Evolutionary conservation across 805 yeast genomes (phyloP).

Genomic region (Jamesozyma spencerorum): DNA sequence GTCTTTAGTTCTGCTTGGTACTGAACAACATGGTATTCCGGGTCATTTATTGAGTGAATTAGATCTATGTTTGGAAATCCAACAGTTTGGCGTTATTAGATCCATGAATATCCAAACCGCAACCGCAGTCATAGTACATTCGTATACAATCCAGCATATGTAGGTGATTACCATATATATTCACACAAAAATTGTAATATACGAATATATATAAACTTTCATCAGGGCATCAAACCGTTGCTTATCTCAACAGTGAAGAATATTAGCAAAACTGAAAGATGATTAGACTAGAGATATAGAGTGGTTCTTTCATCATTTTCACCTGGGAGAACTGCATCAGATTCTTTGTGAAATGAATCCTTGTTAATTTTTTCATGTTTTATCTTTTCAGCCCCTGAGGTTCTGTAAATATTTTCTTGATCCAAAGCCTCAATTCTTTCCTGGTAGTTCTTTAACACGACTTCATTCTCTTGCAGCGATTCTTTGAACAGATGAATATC

Average conservation of each 20-base stretch:
- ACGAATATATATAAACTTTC: too few species aligned
- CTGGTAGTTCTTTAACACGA: slow-evolving; percentile 44
- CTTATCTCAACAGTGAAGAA: background rate
- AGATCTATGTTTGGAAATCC: slow-evolving; percentile 82
- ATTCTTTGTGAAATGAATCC: background rate
- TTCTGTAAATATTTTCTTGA: slow-evolving; percentile 39
- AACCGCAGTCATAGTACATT: slow-evolving; percentile 87
- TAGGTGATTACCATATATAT: slow-evolving; percentile 4
- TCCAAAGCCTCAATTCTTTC: slow-evolving; percentile 38
- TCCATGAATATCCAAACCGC: slow-evolving; percentile 98
- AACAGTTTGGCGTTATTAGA: slow-evolving; percentile 84
- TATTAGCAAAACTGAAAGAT: background rate
- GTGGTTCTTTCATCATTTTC: background rate
- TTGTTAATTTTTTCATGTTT: background rate
- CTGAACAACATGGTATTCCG: slow-evolving; percentile 85
- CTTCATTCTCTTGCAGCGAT: slow-evolving; percentile 47
- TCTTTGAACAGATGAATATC: slow-evolving; percentile 46
- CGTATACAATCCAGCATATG: slow-evolving; percentile 49
- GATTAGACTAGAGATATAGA: slow-evolving; percentile 2
- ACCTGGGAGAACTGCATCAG: background rate
- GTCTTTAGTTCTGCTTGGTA: slow-evolving; percentile 71
- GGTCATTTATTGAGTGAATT: slow-evolving; percentile 73
- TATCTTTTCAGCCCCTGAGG: background rate
- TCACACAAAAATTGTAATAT: too few species aligned
- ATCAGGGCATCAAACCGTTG: too few species aligned